Base-by-base conservation (phyloP, 306 rosid species). In the Rosa multiflora region DNA sequence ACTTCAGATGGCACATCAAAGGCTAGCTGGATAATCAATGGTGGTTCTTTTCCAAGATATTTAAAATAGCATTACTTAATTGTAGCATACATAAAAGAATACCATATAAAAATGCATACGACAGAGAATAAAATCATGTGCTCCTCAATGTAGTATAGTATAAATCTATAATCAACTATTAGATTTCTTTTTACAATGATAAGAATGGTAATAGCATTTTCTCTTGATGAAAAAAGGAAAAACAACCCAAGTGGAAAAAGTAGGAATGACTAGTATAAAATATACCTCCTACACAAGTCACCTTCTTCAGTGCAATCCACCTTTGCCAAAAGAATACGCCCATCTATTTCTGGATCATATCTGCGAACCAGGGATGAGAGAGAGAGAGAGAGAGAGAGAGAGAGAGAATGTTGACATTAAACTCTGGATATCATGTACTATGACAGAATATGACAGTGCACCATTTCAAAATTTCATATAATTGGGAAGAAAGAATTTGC, bases 261-360 rank as follows among this genome's bases (percentile, higher is more conserved):
- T 18, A 15, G 72, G 73, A 80, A 70, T 7, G 4, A 6, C 52
- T 62, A 53, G 70, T 74, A 59, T 20, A 69, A 73, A 18, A 49
- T 62, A 55, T 91, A 95, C 99, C 95, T 93, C 87, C 83, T 87
- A 86, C 99, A 95, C 82, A 95, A 86, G 79, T 95, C 97, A 73
- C 61, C 84, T 69, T 92, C 96, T 76, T 58, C 51, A 18, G 98
- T 95, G 90, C 99, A 95, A 86, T 95, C 98, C 52, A 95, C 96
- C 82, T 90, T 92, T 3, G 77, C 94, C 86, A 93, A 44, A 82
- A 95, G 76, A 76, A 95, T 90, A 47, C 99, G 94, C 55, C 99
- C 97, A 85, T 95, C 99, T 42, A 88, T 58, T 82, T 95, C 99
- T 48, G 96, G 99, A 74, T 95, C 98, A 81, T 91, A 95, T 82